Conservation (phyloP, 2,329 filamentous ascomycete species). For the Cryphonectria japonica region DNA sequence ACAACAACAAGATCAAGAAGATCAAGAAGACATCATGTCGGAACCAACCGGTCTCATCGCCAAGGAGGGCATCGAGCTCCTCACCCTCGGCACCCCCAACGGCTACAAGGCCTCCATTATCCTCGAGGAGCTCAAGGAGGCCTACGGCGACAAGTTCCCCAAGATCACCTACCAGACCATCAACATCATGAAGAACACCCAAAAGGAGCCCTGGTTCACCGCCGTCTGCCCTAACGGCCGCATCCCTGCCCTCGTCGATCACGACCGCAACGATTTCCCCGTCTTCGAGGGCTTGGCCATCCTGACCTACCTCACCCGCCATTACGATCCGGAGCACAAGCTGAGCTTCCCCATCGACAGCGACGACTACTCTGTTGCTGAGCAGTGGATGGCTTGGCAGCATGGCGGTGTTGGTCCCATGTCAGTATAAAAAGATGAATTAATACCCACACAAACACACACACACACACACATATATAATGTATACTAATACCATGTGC, state of each 20-base stretch:
- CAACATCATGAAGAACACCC: conserved; percentile 64
- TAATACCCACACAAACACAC: too few relatives aligned
- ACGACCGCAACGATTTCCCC: conserved; percentile 61
- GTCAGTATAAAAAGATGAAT: conserved; percentile 42
- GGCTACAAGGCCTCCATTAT: conserved; percentile 63
- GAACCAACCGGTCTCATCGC: conserved; percentile 62
- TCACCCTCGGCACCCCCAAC: conserved; percentile 61
- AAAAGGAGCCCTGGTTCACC: conserved; percentile 70
- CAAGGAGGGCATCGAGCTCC: conserved; percentile 66
- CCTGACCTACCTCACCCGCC: conserved; percentile 72
- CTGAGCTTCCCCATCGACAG: conserved; percentile 59
- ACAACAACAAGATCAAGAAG: not conserved
- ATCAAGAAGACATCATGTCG: conserved; percentile 35
- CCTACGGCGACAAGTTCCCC: conserved; percentile 53
- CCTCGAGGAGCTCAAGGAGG: conserved; percentile 68
- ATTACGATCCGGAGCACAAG: conserved; percentile 70
- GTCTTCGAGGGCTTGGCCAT: conserved; percentile 80
- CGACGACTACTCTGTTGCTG: conserved; percentile 46
- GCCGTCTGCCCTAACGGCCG: conserved; percentile 66
- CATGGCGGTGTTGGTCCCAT: conserved; percentile 74
- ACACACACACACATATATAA: too few relatives aligned
- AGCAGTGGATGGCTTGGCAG: conserved; percentile 72
- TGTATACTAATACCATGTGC: not conserved
- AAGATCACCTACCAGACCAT: conserved; percentile 55
- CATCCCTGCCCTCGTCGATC: conserved; percentile 68